These are phyloP conservation scores for Nakazawaea ernobii DNA, from an alignment of 805 yeast genomes.

Conservation along the genomic window DNA sequence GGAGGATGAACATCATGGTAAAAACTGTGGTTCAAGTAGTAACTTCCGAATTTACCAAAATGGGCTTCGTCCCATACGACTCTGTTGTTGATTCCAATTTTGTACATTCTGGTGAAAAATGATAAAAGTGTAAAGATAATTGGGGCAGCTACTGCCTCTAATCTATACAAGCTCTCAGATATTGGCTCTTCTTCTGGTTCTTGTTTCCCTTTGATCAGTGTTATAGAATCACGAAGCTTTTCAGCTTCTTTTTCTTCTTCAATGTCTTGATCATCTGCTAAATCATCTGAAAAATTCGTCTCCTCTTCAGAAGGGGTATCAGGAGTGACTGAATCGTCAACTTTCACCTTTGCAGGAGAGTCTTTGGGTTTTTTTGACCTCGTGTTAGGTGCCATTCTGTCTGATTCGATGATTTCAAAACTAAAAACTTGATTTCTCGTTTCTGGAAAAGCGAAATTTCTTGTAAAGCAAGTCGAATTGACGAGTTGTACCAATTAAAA, in stretches of 20 bases:
- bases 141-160: conserved; percentile 41
- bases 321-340: not conserved
- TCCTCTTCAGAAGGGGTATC: not conserved
- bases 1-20: conserved; percentile 99
- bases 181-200: conserved; percentile 3
- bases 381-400: conserved; percentile 4
- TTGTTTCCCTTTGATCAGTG: not conserved
- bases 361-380: not conserved
- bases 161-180: conserved; percentile 7
- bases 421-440: not conserved
- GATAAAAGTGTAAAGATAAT: conserved; percentile 61
- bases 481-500: not conserved
- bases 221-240: not conserved
- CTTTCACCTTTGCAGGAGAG: not conserved
- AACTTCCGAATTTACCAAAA: conserved; percentile 92
- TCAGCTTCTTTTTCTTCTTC: not conserved
- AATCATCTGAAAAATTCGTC: not conserved
- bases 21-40: conserved; percentile 80
- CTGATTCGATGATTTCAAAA: not conserved
- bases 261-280: not conserved
- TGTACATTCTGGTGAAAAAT: conserved; percentile 69
- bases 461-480: too few relatives aligned
- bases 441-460: not conserved
- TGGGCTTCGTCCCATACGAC: conserved; percentile 97
- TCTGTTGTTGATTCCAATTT: conserved; percentile 60